Percentiles rank a stretch among this genome's conserved stretches.
These are phyloP conservation scores for Suillus brevipes DNA, from an alignment of 768 basidiomycete species.

Conservation along the genomic window DNA sequence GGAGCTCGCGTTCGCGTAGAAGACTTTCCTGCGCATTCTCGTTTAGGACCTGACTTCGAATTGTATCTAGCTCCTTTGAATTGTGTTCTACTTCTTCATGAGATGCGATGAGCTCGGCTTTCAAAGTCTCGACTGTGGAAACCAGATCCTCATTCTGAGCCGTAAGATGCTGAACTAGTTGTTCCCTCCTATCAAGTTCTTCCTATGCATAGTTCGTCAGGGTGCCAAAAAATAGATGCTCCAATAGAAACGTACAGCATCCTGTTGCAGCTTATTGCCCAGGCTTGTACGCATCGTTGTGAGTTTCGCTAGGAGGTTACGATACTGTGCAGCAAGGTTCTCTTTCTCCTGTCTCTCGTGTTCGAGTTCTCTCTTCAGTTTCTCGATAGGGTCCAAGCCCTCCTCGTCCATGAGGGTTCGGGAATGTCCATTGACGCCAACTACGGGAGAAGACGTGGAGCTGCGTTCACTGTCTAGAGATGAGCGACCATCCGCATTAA, in stretches of 20 bases:
- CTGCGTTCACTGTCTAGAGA: constrained; percentile 52
- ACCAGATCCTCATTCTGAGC: constrained; percentile 75
- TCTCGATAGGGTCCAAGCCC: constrained; percentile 49
- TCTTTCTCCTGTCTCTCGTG: constrained; percentile 85
- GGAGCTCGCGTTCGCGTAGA: constrained; percentile 74
- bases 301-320: constrained; percentile 81
- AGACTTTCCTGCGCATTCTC: constrained; percentile 70
- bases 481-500: constrained; percentile 33
- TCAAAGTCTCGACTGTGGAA: constrained; percentile 74
- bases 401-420: constrained; percentile 38
- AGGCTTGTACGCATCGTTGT: constrained; percentile 92
- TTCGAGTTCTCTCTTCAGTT: constrained; percentile 74
- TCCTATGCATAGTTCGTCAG: constrained; percentile 58
- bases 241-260: constrained; percentile 68
- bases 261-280: constrained; percentile 92
- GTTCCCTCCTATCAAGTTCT: constrained; percentile 94
- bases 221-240: neutral
- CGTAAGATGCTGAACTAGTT: constrained; percentile 75
- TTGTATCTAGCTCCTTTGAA: constrained; percentile 64
- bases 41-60: constrained; percentile 64
- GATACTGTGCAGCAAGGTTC: constrained; percentile 80
- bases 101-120: constrained; percentile 73
- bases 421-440: constrained; percentile 37
- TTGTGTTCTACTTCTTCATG: constrained; percentile 74
- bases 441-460: constrained; percentile 25